Conservation (phyloP, 768 basidiomycete species). For the Pleurotus eryngii region DNA sequence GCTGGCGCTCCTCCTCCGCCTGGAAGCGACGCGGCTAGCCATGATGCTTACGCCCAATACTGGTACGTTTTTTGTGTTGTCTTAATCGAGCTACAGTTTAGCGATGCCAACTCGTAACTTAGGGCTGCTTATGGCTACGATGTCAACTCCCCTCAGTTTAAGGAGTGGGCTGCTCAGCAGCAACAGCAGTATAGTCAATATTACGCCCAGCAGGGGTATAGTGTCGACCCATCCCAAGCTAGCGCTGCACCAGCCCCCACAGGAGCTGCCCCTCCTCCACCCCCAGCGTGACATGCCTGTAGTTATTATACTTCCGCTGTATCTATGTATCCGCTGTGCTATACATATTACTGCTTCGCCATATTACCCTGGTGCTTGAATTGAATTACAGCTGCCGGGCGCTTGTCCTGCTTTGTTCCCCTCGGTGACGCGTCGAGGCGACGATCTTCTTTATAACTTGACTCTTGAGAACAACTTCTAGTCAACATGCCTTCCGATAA, state of each 20-base stretch:
- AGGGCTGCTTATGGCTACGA: constrained; percentile 89
- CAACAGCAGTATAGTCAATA: constrained; percentile 69
- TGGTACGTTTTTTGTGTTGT: constrained; percentile 38
- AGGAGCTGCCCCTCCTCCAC: constrained; percentile 3
- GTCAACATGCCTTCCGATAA: constrained; percentile 56
- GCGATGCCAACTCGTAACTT: not conserved
- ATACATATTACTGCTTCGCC: not conserved
- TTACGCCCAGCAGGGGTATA: constrained; percentile 58
- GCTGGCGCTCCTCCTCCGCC: constrained; percentile 33
- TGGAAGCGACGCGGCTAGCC: constrained; percentile 35
- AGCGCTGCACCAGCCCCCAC: not conserved
- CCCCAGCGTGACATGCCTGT: not conserved
- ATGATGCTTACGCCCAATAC: constrained; percentile 57
- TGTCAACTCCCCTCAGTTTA: constrained; percentile 78
- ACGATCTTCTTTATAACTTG: too few relatives aligned
- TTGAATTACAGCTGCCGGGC: too few relatives aligned
- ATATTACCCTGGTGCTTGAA: too few relatives aligned
- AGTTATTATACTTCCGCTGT: not conserved
- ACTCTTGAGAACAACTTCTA: constrained; percentile 4
- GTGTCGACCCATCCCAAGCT: constrained; percentile 11
- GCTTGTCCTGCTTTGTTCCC: too few relatives aligned
- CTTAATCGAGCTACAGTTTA: too few relatives aligned
- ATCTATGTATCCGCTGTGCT: not conserved
- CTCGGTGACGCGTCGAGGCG: too few relatives aligned
- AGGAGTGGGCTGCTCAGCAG: constrained; percentile 74